A percentile compares a stretch with the other conserved stretches of the same genome.
These are phyloP conservation scores for Phialophora chinensis DNA, from an alignment of 2,329 filamentous ascomycete genomes.

Conservation along the genomic window DNA sequence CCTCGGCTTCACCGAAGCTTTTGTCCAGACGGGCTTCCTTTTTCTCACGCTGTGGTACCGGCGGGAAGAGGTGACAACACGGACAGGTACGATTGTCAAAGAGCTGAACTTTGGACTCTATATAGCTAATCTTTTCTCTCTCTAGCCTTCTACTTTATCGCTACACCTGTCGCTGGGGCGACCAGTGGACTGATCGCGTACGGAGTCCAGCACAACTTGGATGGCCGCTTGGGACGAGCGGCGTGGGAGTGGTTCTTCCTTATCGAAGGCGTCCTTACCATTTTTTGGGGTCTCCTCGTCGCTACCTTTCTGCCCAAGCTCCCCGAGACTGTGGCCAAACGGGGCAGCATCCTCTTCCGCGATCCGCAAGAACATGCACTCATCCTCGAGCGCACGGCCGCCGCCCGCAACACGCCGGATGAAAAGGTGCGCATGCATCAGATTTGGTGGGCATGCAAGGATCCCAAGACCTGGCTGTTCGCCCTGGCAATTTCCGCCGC, in stretches of 20 bases:
- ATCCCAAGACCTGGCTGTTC: constrained; percentile 21
- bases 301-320: constrained; percentile 70
- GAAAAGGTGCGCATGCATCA: constrained; percentile 2
- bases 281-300: constrained; percentile 63
- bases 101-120: background rate
- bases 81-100: constrained; percentile 5
- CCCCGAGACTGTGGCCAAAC: constrained; percentile 47
- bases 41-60: constrained; percentile 20
- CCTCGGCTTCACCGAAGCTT: constrained; percentile 21
- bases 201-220: constrained; percentile 69
- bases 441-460: constrained; percentile 18
- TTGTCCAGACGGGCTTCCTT: constrained; percentile 17
- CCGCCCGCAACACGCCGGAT: constrained; percentile 8
- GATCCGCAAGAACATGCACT: constrained; percentile 5
- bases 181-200: constrained; percentile 71
- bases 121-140: background rate
- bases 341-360: constrained; percentile 17
- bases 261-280: constrained; percentile 70
- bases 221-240: constrained; percentile 56
- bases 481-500: constrained; percentile 7
- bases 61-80: constrained; percentile 13
- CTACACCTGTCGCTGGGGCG: constrained; percentile 63
- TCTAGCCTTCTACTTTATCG: constrained; percentile 1
- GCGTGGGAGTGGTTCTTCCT: constrained; percentile 72
- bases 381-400: constrained; percentile 5